phyloP scores from a whole-genome alignment of 2,329 filamentous ascomycete species.

The Iodosphaeria phyllophila region DNA sequence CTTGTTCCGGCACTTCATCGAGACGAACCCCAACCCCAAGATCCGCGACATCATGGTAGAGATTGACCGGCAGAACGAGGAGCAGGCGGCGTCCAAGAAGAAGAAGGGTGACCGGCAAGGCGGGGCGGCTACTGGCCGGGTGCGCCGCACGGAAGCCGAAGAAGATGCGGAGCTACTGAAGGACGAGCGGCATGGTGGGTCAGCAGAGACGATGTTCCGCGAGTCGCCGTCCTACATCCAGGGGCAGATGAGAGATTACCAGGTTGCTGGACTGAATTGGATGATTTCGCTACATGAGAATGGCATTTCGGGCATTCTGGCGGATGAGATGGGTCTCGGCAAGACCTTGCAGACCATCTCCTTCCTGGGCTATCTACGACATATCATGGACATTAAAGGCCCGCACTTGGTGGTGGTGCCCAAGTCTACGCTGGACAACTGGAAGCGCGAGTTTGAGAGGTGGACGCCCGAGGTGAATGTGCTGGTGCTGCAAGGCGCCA shows the following conservation, averaged over 20 bases:
- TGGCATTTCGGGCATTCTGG: slow-evolving; percentile 92
- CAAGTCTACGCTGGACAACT: slow-evolving; percentile 96
- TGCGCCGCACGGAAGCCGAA: slow-evolving; percentile 85
- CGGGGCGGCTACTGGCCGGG: slow-evolving; percentile 59
- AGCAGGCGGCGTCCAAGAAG: slow-evolving; percentile 52
- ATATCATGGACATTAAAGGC: slow-evolving; percentile 74
- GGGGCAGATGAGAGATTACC: slow-evolving; percentile 88
- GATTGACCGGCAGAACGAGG: slow-evolving; percentile 83
- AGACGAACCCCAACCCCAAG: slow-evolving; percentile 86
- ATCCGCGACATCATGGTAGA: slow-evolving; percentile 87
- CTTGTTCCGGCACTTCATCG: slow-evolving; percentile 96
- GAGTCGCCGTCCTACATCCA: slow-evolving; percentile 85
- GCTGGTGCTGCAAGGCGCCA: slow-evolving; percentile 80
- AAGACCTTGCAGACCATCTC: slow-evolving; percentile 97
- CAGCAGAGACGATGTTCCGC: slow-evolving; percentile 77
- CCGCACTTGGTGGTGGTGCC: slow-evolving; percentile 86
- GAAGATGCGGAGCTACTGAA: slow-evolving; percentile 80
- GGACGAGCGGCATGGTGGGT: slow-evolving; percentile 76
- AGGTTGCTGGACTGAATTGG: slow-evolving; percentile 92
- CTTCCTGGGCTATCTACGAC: slow-evolving; percentile 85
- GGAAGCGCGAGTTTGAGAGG: slow-evolving; percentile 81
- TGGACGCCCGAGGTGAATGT: slow-evolving; percentile 97
- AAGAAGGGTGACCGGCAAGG: slow-evolving; percentile 66
- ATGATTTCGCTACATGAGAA: slow-evolving; percentile 95
- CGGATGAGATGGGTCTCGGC: slow-evolving; percentile 96